These are phyloP conservation scores for Hymenoscyphus albidus DNA, from an alignment of 2,329 filamentous ascomycete species.

Conservation along the genomic window DNA sequence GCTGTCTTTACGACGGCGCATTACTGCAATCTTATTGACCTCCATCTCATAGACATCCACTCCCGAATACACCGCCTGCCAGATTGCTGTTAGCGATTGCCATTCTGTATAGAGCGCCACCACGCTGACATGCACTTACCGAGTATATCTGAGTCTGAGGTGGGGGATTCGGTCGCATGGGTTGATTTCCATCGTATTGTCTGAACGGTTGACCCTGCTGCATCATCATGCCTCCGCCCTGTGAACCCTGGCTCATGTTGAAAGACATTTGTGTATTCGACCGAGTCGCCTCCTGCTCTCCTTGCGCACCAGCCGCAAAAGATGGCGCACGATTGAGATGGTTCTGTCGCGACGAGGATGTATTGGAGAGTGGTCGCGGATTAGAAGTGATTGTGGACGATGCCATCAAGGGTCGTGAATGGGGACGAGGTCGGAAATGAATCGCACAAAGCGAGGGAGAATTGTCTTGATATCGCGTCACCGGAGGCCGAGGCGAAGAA, in stretches of 20 bases:
- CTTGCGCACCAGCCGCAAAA: constrained; percentile 25
- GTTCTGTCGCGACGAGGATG: constrained; percentile 31
- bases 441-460: not conserved
- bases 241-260: constrained; percentile 35
- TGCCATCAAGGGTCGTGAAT: constrained; percentile 24
- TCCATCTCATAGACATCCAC: constrained; percentile 99
- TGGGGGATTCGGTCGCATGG: constrained; percentile 29
- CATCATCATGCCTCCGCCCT: constrained; percentile 34
- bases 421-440: not conserved
- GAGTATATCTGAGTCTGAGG: constrained; percentile 62
- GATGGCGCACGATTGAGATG: constrained; percentile 25
- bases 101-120: not conserved
- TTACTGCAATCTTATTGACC: constrained; percentile 86
- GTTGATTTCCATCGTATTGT: constrained; percentile 28
- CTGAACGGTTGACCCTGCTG: constrained; percentile 32
- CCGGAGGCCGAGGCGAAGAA: not conserved
- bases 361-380: constrained; percentile 30
- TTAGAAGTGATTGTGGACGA: constrained; percentile 28
- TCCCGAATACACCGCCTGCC: constrained; percentile 82
- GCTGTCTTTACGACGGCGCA: constrained; percentile 90
- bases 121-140: constrained; percentile 39
- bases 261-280: constrained; percentile 33
- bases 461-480: constrained; percentile 2
- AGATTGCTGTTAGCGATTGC: constrained; percentile 15
- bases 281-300: constrained; percentile 23